Evolutionary conservation across 2,329 filamentous ascomycete genomes (phyloP), one percentile per base, ranked within the genome.

Genomic region (Fusarium cyanostomum): DNA sequence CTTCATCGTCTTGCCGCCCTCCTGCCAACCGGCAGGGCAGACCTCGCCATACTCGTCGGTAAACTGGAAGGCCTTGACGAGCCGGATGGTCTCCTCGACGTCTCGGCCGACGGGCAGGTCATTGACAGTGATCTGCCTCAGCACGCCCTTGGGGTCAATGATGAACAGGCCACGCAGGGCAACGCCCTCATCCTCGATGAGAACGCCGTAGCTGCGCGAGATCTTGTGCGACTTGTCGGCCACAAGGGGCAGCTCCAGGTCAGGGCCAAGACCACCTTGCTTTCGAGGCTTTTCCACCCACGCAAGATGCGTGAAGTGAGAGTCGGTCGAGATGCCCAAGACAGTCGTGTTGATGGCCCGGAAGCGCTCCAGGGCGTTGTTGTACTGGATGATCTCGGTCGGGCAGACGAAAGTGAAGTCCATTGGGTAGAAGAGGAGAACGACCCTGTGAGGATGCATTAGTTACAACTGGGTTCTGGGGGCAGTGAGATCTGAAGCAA

Each of bases 21-120:
- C 73, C 58, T 78, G 77, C 81, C 81, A 83, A 69, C 80, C 81
- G 51, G 81, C 81, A 39, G 81, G 81, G 76, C 81, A 94, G 52
- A 92, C 85, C 74, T 92, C 88, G 77, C 92, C 93, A 82, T 91
- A 92, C 68, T 92, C 90, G 67, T 94, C 90, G 11, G 91, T 91
- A 80, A 94, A 92, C 77, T 94, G 91, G 75, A 93, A 93, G 7
- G 90, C 89, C 66, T 89, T 83, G 56, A 89, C 84, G 1, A 90
- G 89, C 33, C 87, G 85, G 67, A 88, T 80, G 2, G 85, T 84
- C 78, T 89, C 87, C 72, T 88, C 84, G 52, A 89, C 87, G 66
- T 84, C 82, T 66, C 87, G 85, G 59, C 87, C 86, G 63, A 89
- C 86, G 59, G 86, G 84, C 28, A 88, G 80, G 69, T 89, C 86